Evolutionary conservation across 768 basidiomycete species (phyloP), one percentile per base, ranked within the genome.

Genomic region (Trametes cingulata): DNA sequence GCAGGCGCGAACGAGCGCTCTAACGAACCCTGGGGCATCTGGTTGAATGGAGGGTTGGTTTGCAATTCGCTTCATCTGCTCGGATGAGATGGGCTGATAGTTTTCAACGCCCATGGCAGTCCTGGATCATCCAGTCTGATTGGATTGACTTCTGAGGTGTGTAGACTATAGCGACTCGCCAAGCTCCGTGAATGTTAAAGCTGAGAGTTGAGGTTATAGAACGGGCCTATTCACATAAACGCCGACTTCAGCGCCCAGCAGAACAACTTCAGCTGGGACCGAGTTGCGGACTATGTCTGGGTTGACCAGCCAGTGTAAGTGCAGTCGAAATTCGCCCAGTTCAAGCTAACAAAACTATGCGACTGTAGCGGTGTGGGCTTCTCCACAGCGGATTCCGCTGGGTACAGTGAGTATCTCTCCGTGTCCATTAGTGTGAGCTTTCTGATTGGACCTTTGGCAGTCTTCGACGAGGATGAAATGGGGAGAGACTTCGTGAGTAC

Each of bases 71-170:
- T 43, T 9, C 29, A 33, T 27, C 19, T 40, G 33, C 47, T 42
- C 19, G 19, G 10, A 6, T 24, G 41, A n/a, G n/a, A 33, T 7
- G 24, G 15, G 20, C 22, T 19, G n/a, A 46, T 6, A 12, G 17
- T n/a, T 7, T 9, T 45, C 20, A 13, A 20, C 36, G 12, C 2
- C 15, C 41, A 17, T 10, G n/a, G 29, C 35, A 80, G 88, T 17
- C 88, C 88, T 3, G 89, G 89, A 19, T 82, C 86, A 6, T 90
- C 89, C 13, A 87, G 88, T 69, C 74, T 90, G 68, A 73, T 80
- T 45, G 88, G 88, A 6, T 72, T 87, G 49, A 74, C 87, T 48
- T 81, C 86, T 36, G 88, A 88, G 78, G 70, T 69, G 22, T 13
- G 76, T 70, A 40, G 24, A n/a, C 22, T 17, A 17, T 13, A 27